Evolutionary conservation across 169 alveolate genomes (phyloP), one percentile per base, ranked within the genome.

Genomic region (Plasmodium yoelii): DNA sequence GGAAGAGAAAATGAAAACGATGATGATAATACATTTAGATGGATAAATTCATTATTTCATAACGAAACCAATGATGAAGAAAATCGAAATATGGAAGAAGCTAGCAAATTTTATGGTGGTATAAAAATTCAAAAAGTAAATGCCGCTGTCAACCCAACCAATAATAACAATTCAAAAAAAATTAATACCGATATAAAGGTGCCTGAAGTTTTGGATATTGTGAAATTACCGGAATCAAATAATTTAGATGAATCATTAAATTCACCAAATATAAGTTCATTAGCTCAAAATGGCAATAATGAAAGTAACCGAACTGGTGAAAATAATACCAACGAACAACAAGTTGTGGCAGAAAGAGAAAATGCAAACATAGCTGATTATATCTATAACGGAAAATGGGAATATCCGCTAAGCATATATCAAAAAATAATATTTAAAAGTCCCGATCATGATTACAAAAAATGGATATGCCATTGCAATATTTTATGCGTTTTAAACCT

Each of bases 71-170:
- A 70, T 15, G 15, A 15, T 10, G 34, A 46, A 22, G 82, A 70
- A 47, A 49, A 80, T 15, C 51, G 8, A 44, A 80, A 55, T 46
- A 67, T 51, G 10, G 49, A 70, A 22, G 42, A 15, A 46, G 26
- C n/a, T 60, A 60, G 68, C 26, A 82, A 82, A 26, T 82, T 42
- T 46, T 82, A 82, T 70, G 90, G 90, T 46, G 42, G 22, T 56
- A 63, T 82, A 59, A 55, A 44, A 68, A 47, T 68, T 39, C 67
- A 15, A 49, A 69, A 82, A 6, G 51, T 60, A 7, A 77, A 51
- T 55, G 64, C n/a, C 46, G 22, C 8, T 26, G 15, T 56, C 10
- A 55, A 24, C 42, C 3, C 67, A 22, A 9, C 47, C 5, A 24
- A 24, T 60, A 19, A 39, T 55, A 10, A 10, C 19, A 34, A 47